Evolutionary conservation across 202 grass and related monocot species (phyloP).

Genomic region (Digitaria exilis): DNA sequence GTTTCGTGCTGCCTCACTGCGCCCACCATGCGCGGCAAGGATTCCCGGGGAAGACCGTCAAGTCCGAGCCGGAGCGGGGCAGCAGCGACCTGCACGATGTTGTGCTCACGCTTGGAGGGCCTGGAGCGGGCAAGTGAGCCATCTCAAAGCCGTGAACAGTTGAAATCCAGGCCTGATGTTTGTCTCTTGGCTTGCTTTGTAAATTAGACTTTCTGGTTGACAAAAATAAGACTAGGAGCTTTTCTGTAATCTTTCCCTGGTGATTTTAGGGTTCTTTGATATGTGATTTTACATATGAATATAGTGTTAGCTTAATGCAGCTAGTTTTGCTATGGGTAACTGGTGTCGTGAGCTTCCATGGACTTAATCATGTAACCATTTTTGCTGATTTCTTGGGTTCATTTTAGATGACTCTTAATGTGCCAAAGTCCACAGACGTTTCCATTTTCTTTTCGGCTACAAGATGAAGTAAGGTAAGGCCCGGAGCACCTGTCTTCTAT

Average conservation of each 20-base stretch:
- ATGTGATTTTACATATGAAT: constrained; percentile 35
- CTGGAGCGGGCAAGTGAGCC: constrained; percentile 57
- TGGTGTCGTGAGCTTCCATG: not conserved
- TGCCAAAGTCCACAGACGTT: not conserved
- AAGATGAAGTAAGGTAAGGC: not conserved
- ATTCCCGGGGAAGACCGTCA: constrained; percentile 54
- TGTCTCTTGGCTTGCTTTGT: constrained; percentile 39
- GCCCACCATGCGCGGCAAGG: constrained; percentile 50
- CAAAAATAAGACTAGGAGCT: constrained; percentile 46
- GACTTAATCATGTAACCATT: not conserved
- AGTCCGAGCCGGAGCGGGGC: constrained; percentile 62
- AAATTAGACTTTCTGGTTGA: constrained; percentile 42
- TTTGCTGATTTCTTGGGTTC: not conserved
- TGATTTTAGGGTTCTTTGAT: not conserved
- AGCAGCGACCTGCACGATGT: constrained; percentile 80
- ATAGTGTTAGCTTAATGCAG: constrained; percentile 41
- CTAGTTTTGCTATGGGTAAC: constrained; percentile 3
- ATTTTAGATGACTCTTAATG: not conserved
- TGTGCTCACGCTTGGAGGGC: constrained; percentile 89
- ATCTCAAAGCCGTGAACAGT: not conserved
- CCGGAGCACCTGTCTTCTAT: not conserved
- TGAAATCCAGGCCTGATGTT: constrained; percentile 21
- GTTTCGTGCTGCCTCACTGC: constrained; percentile 58
- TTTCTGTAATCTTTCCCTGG: constrained; percentile 26
- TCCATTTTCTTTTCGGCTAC: not conserved